Evolutionary conservation across 495 filamentous ascomycete genomes (phyloP), one percentile per base, ranked within the genome.

Genomic region (Neurospora sp.): DNA sequence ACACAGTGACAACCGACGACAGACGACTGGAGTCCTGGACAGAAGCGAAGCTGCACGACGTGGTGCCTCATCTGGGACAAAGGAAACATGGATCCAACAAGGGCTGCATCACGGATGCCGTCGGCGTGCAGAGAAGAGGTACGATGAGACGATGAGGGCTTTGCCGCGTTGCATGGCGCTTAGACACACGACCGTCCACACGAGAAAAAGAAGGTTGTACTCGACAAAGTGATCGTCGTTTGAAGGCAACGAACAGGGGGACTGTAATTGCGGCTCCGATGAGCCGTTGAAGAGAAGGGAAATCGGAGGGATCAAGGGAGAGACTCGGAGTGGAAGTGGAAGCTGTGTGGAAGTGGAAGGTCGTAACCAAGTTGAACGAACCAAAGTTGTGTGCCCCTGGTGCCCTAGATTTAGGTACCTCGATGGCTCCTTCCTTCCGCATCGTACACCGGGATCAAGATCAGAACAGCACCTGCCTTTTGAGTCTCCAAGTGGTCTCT

Each of bases 1-100:
- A n/a, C 20, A 54, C 48, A 27, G 48, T 59, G 20, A 59, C 20
- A 59, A 59, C 20, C 48, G 48, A 59, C 20, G 48, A 59, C 11
- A 59, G 48, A 59, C 23, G 20, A 31, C 48, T 27, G 27, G 27
- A 27, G 27, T 27, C 27, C 40, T 42, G 78, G 66, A 71, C 72
- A 76, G 72, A 80, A 77, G 79, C 78, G 77, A 78, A 62, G 74
- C 76, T 81, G 78, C 77, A 77, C 59, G 76, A 72, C 73, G 72
- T 73, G 74, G 62, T 75, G 78, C 78, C 78, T 81, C 78, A 80
- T 77, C 72, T 79, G 72, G 78, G 78, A 76, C 78, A 79, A 80
- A 79, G 73, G 71, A 73, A 42, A 73, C 44, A 70, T 76, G 76
- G 75, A 72, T 75, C 66, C 54, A 66, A 9, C 27, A 66, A 66